A percentile compares a stretch with the other conserved stretches of the same genome.
These are phyloP conservation scores for Russula vinacea DNA, from an alignment of 768 basidiomycete genomes.

Conservation along the genomic window DNA sequence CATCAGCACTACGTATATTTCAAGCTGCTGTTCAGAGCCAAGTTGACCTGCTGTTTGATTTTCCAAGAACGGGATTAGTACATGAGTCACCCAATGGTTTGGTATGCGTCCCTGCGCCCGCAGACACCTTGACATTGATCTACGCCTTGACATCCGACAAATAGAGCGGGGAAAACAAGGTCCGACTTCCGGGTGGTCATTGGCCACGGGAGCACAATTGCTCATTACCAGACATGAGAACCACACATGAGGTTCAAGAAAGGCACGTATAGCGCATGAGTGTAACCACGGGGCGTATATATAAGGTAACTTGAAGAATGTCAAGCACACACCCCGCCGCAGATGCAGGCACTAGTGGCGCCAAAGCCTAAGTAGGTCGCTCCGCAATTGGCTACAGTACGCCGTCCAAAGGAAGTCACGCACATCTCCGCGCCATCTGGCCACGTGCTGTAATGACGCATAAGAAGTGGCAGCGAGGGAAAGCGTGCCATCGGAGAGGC, in stretches of 20 bases:
- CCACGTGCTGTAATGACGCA: constrained; percentile 17
- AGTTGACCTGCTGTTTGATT: neutral
- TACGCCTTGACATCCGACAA: neutral
- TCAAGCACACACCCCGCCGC: neutral
- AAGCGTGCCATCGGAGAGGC: neutral
- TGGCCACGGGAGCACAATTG: neutral
- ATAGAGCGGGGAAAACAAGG: neutral
- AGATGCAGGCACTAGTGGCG: constrained; percentile 22
- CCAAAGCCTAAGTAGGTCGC: constrained; percentile 1
- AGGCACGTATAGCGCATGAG: neutral
- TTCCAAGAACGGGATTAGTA: constrained; percentile 7
- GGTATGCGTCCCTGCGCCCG: neutral
- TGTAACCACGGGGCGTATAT: neutral
- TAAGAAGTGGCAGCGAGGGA: neutral
- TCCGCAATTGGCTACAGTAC: constrained; percentile 13
- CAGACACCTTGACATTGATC: neutral
- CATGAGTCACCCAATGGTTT: constrained; percentile 6
- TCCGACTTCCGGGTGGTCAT: neutral
- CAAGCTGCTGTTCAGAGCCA: neutral
- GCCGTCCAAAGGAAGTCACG: constrained; percentile 1
- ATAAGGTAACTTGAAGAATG: neutral
- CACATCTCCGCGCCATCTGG: constrained; percentile 9
- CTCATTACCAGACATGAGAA: neutral
- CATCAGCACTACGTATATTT: neutral
- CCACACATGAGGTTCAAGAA: neutral